A percentile compares a stretch with the other conserved stretches of the same genome.
These are phyloP conservation scores for Ambrosia hybrid DNA, from an alignment of 140 eudicot genomes.

Conservation along the genomic window DNA sequence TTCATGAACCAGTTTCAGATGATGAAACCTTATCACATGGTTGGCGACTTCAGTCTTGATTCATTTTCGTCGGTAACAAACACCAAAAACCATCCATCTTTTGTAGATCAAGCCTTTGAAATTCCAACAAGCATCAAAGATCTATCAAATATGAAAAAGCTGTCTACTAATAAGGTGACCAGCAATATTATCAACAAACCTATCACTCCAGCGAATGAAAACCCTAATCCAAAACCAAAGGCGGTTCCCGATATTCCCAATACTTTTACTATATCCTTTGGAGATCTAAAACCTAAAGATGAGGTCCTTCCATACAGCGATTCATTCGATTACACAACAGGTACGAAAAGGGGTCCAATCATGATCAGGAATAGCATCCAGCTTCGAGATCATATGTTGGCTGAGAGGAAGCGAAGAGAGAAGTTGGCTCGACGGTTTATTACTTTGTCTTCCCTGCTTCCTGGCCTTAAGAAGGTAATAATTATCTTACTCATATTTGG, in stretches of 20 bases:
- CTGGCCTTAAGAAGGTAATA: slow-evolving; percentile 59
- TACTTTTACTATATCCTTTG: slow-evolving; percentile 42
- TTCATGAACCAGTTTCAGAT: slow-evolving; percentile 44
- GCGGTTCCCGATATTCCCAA: slow-evolving; percentile 24
- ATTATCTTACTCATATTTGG: not conserved
- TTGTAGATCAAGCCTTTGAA: slow-evolving; percentile 36
- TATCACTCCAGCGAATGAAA: slow-evolving; percentile 21
- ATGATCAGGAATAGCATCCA: slow-evolving; percentile 36
- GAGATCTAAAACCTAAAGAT: slow-evolving; percentile 39
- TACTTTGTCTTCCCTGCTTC: slow-evolving; percentile 51
- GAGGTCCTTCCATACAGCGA: slow-evolving; percentile 32
- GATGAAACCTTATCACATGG: slow-evolving; percentile 39
- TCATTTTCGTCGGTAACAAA: slow-evolving; percentile 45
- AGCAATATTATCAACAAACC: slow-evolving; percentile 20
- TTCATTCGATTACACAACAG: slow-evolving; percentile 24
- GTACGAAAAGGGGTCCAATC: slow-evolving; percentile 16
- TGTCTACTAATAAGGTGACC: slow-evolving; percentile 12
- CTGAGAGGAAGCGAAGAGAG: slow-evolving; percentile 62
- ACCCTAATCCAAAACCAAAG: slow-evolving; percentile 18
- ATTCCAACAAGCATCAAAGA: slow-evolving; percentile 14
- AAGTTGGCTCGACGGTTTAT: slow-evolving; percentile 49
- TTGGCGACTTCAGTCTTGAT: slow-evolving; percentile 36
- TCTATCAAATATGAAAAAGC: not conserved
- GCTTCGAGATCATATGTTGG: slow-evolving; percentile 54
- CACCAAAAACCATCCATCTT: slow-evolving; percentile 32